Conservation (phyloP, 345 rosid species). For the Brassica napus region DNA sequence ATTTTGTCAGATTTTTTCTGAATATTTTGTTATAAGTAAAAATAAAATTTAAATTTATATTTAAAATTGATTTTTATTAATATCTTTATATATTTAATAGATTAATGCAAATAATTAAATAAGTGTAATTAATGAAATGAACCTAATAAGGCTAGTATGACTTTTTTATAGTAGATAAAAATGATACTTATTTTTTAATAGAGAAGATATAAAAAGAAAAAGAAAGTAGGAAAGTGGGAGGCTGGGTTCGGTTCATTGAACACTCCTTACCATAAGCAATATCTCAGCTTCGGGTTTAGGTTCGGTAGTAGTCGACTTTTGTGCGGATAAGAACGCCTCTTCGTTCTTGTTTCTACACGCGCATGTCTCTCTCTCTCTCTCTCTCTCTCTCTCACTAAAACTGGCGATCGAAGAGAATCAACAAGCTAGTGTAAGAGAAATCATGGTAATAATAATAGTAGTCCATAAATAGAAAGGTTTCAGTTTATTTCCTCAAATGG, state of each 20-base stretch:
- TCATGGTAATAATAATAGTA: constrained; percentile 42
- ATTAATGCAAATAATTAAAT: too few relatives aligned
- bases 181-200: too few relatives aligned
- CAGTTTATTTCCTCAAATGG: not conserved
- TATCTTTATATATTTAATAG: too few relatives aligned
- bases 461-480: not conserved
- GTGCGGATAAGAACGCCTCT: constrained; percentile 71
- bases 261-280: constrained; percentile 39
- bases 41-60: too few relatives aligned
- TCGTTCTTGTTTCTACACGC: constrained; percentile 30
- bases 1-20: too few relatives aligned
- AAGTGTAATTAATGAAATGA: too few relatives aligned
- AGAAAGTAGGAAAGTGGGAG: constrained; percentile 47
- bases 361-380: constrained; percentile 1
- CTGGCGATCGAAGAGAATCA: constrained; percentile 65
- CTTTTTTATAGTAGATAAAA: too few relatives aligned
- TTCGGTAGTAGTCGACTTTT: constrained; percentile 37
- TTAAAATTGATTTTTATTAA: too few relatives aligned
- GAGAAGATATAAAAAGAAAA: constrained; percentile 2
- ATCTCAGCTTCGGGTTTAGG: constrained; percentile 36
- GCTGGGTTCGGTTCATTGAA: constrained; percentile 61
- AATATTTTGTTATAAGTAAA: too few relatives aligned
- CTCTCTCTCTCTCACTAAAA: constrained; percentile 31
- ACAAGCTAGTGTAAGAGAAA: constrained; percentile 52
- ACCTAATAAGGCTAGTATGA: too few relatives aligned